Evolutionary conservation across 2,329 filamentous ascomycete species (phyloP), one percentile per base, ranked within the genome.

Genomic region (Colletotrichum tamarilloi): DNA sequence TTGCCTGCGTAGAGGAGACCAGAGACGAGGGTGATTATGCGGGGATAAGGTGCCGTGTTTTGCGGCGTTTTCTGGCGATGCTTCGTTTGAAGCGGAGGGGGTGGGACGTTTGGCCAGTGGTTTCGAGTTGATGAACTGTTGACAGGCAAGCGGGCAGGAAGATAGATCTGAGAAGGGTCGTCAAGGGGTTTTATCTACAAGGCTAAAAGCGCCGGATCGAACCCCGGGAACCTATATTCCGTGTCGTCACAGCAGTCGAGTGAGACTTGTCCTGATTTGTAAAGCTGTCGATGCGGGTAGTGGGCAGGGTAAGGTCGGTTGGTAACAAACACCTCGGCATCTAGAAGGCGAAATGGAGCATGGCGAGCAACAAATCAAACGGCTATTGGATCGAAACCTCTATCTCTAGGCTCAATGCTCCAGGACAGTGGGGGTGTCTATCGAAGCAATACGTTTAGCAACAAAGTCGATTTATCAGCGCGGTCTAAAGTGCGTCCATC

Each of bases 91-190:
- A 49, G 8, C 19, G 24, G 16, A 9, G 19, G 24, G 16, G 42
- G 42, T 19, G 53, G 4, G 63, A 26, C 19, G 53, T 73, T 62
- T 49, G 32, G 55, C 7, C n/a, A 7, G 26, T 30, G 56, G 70
- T 73, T 73, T 69, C 67, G 67, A 32, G 56, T 70, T 65, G 67
- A 65, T 35, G 67, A 65, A 9, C 2, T 58, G 67, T 65, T 49
- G 53, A 30, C 52, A 65, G 26, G 60, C 42, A n/a, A 30, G 30
- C 35, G 62, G 62, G 53, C 49, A 42, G 49, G 28, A 38, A 24
- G 30, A 28, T 5, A 16, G 52, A 28, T 6, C 8, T n/a, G n/a
- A 19, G 60, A 49, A 59, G 53, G 58, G 53, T 30, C 16, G 16
- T 19, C 14, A 32, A 65, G 42, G 70, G 66, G 11, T 38, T 56